Evolutionary conservation across 108 stramenopile species (phyloP).

Genomic region (Schizochytrium sp.): DNA sequence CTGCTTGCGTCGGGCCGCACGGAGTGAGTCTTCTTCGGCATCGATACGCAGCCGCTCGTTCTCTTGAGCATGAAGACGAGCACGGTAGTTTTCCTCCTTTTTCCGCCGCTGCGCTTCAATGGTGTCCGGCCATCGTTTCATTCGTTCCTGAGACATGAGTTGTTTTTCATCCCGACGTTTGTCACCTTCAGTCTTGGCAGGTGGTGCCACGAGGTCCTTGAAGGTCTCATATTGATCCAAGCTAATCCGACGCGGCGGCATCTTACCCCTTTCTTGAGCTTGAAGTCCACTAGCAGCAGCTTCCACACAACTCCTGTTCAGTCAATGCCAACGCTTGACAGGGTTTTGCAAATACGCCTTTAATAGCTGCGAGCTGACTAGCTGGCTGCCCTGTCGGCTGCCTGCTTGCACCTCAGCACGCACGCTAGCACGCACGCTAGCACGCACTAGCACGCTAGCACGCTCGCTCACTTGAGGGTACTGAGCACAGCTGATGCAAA

Average conservation of each 20-base stretch:
- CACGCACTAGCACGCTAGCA: no score
- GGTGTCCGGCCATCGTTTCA: constrained; percentile 52
- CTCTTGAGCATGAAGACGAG: constrained; percentile 36
- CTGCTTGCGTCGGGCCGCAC: not conserved
- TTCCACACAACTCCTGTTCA: no score
- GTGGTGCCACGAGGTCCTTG: constrained; percentile 57
- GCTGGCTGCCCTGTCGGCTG: not conserved
- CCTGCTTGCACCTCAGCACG: not conserved
- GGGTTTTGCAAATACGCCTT: not conserved
- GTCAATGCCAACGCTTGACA: not conserved
- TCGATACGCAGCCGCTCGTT: constrained; percentile 23
- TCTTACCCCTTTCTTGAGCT: not conserved
- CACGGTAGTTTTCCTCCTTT: constrained; percentile 24
- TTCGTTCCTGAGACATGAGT: constrained; percentile 22
- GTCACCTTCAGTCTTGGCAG: constrained; percentile 54
- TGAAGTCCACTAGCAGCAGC: no score
- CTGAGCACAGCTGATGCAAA: no score
- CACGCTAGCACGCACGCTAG: no score
- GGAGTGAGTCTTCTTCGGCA: not conserved
- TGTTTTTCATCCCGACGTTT: constrained; percentile 36
- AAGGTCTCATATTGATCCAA: not conserved
- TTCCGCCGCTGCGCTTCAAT: constrained; percentile 42
- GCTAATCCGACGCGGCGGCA: constrained; percentile 30
- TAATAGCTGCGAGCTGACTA: not conserved
- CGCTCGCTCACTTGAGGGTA: no score